Conservation (phyloP, 768 basidiomycete species). For the Tremella mesenterica region DNA sequence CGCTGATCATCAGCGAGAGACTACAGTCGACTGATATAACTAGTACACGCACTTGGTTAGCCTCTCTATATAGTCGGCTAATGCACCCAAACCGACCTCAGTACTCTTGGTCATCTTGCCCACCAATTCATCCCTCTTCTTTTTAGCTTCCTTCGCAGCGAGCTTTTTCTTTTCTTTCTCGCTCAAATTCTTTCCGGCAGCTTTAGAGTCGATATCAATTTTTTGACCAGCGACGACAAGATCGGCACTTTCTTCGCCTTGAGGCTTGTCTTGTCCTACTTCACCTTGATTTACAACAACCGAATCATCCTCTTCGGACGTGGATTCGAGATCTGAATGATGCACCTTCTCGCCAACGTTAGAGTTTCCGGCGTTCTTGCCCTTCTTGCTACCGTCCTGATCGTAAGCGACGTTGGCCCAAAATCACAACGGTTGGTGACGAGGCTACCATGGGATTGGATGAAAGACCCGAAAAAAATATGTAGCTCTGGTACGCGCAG, state of each 20-base stretch:
- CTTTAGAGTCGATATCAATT: neutral
- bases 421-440: neutral
- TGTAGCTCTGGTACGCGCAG: too few species aligned
- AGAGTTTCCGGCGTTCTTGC: conserved; percentile 42
- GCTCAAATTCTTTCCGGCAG: conserved; percentile 13
- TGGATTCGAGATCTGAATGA: conserved; percentile 12
- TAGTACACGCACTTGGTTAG: conserved; percentile 41
- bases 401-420: neutral
- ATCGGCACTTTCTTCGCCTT: conserved; percentile 28
- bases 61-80: conserved; percentile 44
- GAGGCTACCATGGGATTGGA: too few species aligned
- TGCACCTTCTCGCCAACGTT: conserved; percentile 37
- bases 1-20: conserved; percentile 22
- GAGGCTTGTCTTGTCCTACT: conserved; percentile 3
- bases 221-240: conserved; percentile 26
- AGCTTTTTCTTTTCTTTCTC: conserved; percentile 40
- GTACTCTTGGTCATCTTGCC: conserved; percentile 42
- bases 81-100: conserved; percentile 42
- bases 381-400: conserved; percentile 38
- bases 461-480: too few species aligned
- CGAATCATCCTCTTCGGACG: conserved; percentile 31
- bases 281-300: conserved; percentile 8
- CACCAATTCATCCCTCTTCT: conserved; percentile 44
- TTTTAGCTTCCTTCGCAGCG: conserved; percentile 39
- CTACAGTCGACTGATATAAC: neutral